These are phyloP conservation scores for Globisporangium cederbergense DNA, from an alignment of 352 stramenopile genomes.

Conservation along the genomic window DNA sequence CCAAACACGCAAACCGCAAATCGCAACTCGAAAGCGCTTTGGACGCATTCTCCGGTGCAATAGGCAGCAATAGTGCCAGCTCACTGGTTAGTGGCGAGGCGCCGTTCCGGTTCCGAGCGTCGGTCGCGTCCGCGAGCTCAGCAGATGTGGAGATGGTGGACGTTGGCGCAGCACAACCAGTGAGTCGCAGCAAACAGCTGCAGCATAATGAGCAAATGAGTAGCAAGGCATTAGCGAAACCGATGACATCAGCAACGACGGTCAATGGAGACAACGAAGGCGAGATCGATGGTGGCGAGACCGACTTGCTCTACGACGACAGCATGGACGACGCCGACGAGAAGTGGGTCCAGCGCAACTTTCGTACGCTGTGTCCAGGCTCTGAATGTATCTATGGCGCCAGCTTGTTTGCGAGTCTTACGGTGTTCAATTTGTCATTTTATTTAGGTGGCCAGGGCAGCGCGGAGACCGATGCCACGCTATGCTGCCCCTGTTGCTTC, in stretches of 20 bases:
- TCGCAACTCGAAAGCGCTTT: conserved; percentile 47
- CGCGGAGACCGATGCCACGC: conserved; percentile 40
- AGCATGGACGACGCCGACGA: conserved; percentile 58
- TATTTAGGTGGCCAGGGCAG: conserved; percentile 6
- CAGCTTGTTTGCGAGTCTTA: background rate
- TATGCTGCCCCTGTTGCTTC: conserved; percentile 83
- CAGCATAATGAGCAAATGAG: conserved; percentile 20
- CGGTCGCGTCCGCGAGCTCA: background rate
- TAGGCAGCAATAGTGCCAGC: background rate
- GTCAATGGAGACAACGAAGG: conserved; percentile 6
- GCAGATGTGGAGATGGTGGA: conserved; percentile 22
- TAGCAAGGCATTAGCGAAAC: background rate
- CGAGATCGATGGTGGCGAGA: conserved; percentile 23
- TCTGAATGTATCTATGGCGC: too few species aligned
- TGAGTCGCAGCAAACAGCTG: conserved; percentile 4
- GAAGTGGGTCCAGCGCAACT: conserved; percentile 65
- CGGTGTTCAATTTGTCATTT: background rate
- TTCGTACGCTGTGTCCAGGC: conserved; percentile 25
- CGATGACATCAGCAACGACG: conserved; percentile 2
- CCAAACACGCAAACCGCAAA: conserved; percentile 32
- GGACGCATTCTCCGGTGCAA: conserved; percentile 21
- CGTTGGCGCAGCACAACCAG: background rate
- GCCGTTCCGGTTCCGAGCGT: conserved; percentile 38
- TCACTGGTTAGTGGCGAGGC: conserved; percentile 21
- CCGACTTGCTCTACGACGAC: conserved; percentile 66